Conservation (phyloP, 163 green algal species). For the Chlamydomonas reinhardtii region DNA sequence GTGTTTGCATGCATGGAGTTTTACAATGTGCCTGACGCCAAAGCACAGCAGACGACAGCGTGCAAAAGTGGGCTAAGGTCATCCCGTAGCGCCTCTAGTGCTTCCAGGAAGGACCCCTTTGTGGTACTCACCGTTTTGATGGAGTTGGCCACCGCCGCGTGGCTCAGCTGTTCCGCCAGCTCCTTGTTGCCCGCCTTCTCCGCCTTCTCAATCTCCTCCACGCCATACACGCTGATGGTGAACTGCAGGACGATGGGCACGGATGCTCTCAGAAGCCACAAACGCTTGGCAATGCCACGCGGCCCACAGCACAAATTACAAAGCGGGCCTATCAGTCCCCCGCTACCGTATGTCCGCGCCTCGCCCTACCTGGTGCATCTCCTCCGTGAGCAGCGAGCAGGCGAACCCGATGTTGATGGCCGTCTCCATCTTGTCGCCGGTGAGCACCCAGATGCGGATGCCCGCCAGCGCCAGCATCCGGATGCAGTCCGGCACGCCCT, state of each 20-base stretch:
- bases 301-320: too few species aligned
- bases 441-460: conserved; percentile 92
- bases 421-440: conserved; percentile 90
- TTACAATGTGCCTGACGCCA: too few species aligned
- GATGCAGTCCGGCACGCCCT: conserved; percentile 88
- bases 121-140: conserved; percentile 12
- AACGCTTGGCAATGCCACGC: too few species aligned
- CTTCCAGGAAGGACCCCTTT: background rate
- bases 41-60: too few species aligned
- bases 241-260: conserved; percentile 54
- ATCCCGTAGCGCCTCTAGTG: too few species aligned
- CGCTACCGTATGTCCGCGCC: too few species aligned
- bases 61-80: too few species aligned
- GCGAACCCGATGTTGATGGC: conserved; percentile 94
- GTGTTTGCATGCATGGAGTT: too few species aligned
- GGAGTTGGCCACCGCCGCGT: conserved; percentile 40
- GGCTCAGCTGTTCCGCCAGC: conserved; percentile 57
- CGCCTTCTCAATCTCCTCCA: conserved; percentile 62
- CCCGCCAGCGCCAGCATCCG: conserved; percentile 77
- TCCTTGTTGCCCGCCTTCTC: conserved; percentile 62
- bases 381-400: conserved; percentile 82
- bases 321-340: too few species aligned
- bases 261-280: background rate
- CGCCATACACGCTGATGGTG: conserved; percentile 38
- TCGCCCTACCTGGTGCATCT: conserved; percentile 75